These are phyloP conservation scores for Bremia lactucae DNA, from an alignment of 352 stramenopile genomes.

Conservation along the genomic window DNA sequence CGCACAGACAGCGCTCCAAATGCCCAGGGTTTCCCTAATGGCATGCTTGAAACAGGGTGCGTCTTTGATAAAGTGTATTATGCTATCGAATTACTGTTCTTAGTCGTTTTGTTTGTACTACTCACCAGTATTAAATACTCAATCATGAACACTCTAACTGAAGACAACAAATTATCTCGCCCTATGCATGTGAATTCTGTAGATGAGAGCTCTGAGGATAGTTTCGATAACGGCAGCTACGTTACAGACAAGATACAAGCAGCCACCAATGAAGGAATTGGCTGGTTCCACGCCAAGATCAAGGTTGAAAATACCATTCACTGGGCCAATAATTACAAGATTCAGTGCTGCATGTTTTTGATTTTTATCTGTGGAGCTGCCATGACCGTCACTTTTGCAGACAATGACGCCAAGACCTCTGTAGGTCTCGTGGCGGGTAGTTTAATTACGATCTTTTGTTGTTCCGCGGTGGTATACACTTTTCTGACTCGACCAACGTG, in stretches of 20 bases:
- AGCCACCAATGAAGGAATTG: constrained; percentile 41
- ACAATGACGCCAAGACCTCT: constrained; percentile 41
- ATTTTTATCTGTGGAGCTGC: constrained; percentile 47
- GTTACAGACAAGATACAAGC: constrained; percentile 49
- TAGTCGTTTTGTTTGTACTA: constrained; percentile 1
- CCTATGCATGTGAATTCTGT: constrained; percentile 32
- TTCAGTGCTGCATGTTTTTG: constrained; percentile 71
- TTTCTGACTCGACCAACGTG: constrained; percentile 67
- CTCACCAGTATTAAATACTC: constrained; percentile 30
- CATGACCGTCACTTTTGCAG: constrained; percentile 46
- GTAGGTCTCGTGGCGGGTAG: constrained; percentile 66
- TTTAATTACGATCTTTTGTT: constrained; percentile 70
- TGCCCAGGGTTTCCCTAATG: constrained; percentile 12
- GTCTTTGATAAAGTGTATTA: constrained; percentile 1
- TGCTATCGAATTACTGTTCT: background rate
- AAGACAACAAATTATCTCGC: constrained; percentile 27
- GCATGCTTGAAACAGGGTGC: constrained; percentile 24
- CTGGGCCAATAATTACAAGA: constrained; percentile 85
- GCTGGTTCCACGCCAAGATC: constrained; percentile 84
- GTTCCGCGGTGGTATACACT: constrained; percentile 62
- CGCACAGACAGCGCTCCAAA: constrained; percentile 19
- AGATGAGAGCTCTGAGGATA: constrained; percentile 69
- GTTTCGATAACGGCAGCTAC: constrained; percentile 61
- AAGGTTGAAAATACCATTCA: constrained; percentile 77
- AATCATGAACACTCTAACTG: constrained; percentile 42